These are phyloP conservation scores for Claviceps sp. DNA, from an alignment of 2,329 filamentous ascomycete species.

Conservation along the genomic window DNA sequence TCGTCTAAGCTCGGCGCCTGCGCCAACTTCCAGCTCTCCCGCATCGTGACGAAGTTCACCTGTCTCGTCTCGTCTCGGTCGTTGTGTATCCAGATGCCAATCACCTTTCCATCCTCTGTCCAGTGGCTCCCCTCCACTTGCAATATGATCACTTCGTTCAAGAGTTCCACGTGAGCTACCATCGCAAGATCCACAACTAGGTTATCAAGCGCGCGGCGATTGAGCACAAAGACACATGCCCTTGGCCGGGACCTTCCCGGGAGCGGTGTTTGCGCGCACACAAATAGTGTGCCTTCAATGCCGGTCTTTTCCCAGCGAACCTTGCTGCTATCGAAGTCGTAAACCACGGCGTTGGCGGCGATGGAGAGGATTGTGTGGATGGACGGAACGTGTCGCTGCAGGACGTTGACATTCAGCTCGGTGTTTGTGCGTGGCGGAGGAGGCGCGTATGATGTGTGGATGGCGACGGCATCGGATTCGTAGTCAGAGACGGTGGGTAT, in stretches of 20 bases:
- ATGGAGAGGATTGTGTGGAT: conserved; percentile 64
- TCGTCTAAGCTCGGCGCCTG: conserved; percentile 17
- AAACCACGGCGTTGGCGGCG: conserved; percentile 76
- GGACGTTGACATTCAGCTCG: conserved; percentile 75
- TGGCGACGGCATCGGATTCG: conserved; percentile 48
- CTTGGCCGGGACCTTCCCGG: conserved; percentile 22
- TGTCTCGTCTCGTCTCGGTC: conserved; percentile 31
- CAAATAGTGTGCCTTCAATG: conserved; percentile 78
- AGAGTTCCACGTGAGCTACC: conserved; percentile 51
- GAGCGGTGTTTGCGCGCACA: conserved; percentile 51
- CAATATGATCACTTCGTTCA: conserved; percentile 39
- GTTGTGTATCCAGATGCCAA: conserved; percentile 44
- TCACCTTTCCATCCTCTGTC: conserved; percentile 25
- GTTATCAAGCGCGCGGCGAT: conserved; percentile 58
- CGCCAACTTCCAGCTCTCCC: conserved; percentile 28
- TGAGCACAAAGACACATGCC: conserved; percentile 57
- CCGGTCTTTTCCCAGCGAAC: conserved; percentile 72
- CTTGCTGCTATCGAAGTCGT: conserved; percentile 55
- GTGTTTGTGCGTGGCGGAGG: conserved; percentile 58
- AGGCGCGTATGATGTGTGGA: conserved; percentile 23
- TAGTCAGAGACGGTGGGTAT: conserved; percentile 42
- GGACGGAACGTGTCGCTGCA: conserved; percentile 66
- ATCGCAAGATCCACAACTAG: conserved; percentile 51
- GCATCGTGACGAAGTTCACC: conserved; percentile 27
- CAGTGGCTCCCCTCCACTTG: conserved; percentile 23